Evolutionary conservation across 768 basidiomycete genomes (phyloP).

Genomic region (Termitomyces sp.): DNA sequence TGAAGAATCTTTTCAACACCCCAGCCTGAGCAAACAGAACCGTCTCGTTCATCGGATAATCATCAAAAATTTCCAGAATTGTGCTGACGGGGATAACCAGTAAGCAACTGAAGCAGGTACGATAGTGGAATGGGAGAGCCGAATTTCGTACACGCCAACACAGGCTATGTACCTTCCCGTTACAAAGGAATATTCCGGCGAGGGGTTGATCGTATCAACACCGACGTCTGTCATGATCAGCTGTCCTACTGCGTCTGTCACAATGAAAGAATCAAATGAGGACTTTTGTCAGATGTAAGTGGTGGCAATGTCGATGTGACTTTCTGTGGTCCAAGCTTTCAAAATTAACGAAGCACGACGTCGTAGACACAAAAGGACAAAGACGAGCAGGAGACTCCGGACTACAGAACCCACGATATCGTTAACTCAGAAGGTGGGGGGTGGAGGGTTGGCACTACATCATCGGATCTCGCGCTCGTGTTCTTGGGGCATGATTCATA

Average conservation of each 20-base stretch:
- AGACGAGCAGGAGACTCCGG: not conserved
- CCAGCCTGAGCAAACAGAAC: too few species aligned
- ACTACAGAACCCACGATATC: not conserved
- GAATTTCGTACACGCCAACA: too few species aligned
- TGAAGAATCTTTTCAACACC: too few species aligned
- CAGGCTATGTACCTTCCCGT: not conserved
- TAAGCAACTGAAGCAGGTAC: too few species aligned
- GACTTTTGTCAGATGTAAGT: not conserved
- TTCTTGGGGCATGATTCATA: not conserved
- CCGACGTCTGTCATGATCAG: too few species aligned
- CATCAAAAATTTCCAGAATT: too few species aligned
- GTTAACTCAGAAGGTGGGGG: not conserved
- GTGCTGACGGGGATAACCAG: too few species aligned
- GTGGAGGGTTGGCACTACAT: not conserved
- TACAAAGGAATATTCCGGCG: not conserved
- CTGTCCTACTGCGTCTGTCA: too few species aligned
- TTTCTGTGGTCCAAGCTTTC: not conserved
- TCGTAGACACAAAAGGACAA: not conserved
- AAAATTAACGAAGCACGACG: not conserved
- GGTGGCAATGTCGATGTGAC: not conserved
- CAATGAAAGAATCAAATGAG: too few species aligned
- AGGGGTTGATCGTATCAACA: not conserved
- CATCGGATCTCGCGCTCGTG: not conserved
- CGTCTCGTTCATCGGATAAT: too few species aligned
- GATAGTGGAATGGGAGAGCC: too few species aligned